Base-by-base conservation (phyloP, 202 grass and related monocot genomes). In the Musa balbisiana region DNA sequence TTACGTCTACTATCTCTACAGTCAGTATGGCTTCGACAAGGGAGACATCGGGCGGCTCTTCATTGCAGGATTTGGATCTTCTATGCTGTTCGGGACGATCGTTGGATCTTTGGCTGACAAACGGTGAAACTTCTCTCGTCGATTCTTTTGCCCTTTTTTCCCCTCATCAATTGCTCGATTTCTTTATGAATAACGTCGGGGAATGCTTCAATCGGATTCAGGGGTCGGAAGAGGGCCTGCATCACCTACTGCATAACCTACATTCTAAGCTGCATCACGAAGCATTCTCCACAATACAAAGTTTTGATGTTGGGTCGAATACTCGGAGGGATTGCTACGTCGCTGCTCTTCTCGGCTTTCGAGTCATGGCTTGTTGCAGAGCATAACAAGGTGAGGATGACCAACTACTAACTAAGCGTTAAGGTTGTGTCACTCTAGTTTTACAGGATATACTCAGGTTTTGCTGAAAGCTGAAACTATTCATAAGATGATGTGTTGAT, bases 31-130 rank as follows among this genome's bases (percentile, higher is more conserved):
- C 56, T 96, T 96, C 85, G 86, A 90, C 79, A 96, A 96, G 90
- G 93, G 93, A n/a, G 93, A 96, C 78, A 96, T 96, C 65, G 93
- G 93, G 66, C 87, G 93, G 78, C 93, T 97, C 74, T 97, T 97
- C 88, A 97, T 97, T 83, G 93, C 93, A 52, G 93, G 93, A 52
- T 97, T 97, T 77, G 93, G 93, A 78, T 97, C 93, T 8, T 97
- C 93, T 82, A 97, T 97, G 93, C 82, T 97, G 58, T 97, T 97
- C 72, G 93, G 93, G 62, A 97, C 93, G 79, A 91, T 97, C 71
- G 93, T 97, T 60, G 93, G 90, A 76, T 97, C 93, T 52, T 82
- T 97, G 67, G 93, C 93, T 14, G 93, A 97, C 69, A 92, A 92
- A 56, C 93, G 92, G 93, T 97, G 86, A 25, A 80, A 72, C 9